Percentiles rank a stretch among this genome's conserved stretches.
These are phyloP conservation scores for Ustilago bromivora DNA, from an alignment of 1,284 basidiomycete species.

Conservation along the genomic window DNA sequence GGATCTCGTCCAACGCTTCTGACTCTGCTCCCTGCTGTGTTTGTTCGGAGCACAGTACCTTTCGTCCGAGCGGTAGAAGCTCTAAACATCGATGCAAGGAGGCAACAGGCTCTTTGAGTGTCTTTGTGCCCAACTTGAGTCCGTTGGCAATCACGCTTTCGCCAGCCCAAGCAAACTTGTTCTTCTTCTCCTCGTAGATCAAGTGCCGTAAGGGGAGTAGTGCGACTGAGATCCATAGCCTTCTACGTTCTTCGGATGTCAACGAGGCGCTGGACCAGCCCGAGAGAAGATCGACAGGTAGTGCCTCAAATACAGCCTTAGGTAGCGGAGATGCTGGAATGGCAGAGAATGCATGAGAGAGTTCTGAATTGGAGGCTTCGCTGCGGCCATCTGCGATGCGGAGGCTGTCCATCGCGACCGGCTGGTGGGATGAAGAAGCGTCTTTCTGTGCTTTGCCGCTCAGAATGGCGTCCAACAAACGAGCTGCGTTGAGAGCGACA, in stretches of 20 bases:
- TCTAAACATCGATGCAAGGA: slow-evolving; percentile 39
- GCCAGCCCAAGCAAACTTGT: slow-evolving; percentile 58
- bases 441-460: slow-evolving; percentile 21
- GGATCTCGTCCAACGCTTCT: slow-evolving; percentile 22
- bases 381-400: slow-evolving; percentile 20
- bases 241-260: slow-evolving; percentile 30
- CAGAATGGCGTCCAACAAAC: slow-evolving; percentile 43
- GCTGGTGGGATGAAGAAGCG: slow-evolving; percentile 14
- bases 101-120: slow-evolving; percentile 58
- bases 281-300: slow-evolving; percentile 24
- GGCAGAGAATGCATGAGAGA: slow-evolving; percentile 34
- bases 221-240: slow-evolving; percentile 56
- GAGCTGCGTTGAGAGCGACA: slow-evolving; percentile 43
- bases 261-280: slow-evolving; percentile 38
- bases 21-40: slow-evolving; percentile 4
- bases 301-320: slow-evolving; percentile 31
- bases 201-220: slow-evolving; percentile 50
- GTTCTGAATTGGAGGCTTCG: slow-evolving; percentile 12
- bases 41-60: slow-evolving; percentile 23
- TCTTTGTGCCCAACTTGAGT: slow-evolving; percentile 63
- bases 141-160: slow-evolving; percentile 56
- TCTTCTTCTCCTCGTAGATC: slow-evolving; percentile 57
- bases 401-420: slow-evolving; percentile 36
- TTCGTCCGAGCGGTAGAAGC: slow-evolving; percentile 28
- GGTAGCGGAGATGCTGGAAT: slow-evolving; percentile 26